Percentiles rank a stretch among this genome's conserved stretches.
These are phyloP conservation scores for Areca catechu DNA, from an alignment of 176 grass and related monocot genomes.

Conservation along the genomic window DNA sequence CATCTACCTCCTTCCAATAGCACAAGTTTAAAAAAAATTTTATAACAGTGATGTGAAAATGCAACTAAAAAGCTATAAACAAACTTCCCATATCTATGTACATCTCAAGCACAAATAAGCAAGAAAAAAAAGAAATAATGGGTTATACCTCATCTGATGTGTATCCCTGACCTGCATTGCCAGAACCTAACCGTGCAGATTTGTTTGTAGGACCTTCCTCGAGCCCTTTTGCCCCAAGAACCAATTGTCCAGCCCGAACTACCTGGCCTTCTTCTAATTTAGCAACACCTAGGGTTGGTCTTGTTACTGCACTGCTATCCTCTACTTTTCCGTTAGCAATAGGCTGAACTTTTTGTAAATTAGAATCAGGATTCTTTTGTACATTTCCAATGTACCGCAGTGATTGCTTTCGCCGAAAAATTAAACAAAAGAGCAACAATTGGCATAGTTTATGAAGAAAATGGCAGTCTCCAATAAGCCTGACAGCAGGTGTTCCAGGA, in stretches of 20 bases:
- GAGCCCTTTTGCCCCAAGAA: conserved; percentile 51
- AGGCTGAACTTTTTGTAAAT: conserved; percentile 59
- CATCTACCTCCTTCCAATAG: too few species aligned
- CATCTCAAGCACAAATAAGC: neutral
- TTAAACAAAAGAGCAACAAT: conserved; percentile 83
- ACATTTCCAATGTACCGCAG: conserved; percentile 44
- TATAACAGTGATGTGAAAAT: too few species aligned
- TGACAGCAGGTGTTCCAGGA: conserved; percentile 94
- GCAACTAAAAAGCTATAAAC: too few species aligned
- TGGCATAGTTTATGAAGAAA: conserved; percentile 96
- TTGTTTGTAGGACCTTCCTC: conserved; percentile 66
- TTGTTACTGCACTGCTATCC: conserved; percentile 32
- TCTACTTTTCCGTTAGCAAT: conserved; percentile 67
- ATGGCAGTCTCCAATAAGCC: conserved; percentile 96
- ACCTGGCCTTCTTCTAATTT: conserved; percentile 73
- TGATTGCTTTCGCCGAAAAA: conserved; percentile 84
- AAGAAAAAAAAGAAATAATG: conserved; percentile 1
- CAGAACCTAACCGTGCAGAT: conserved; percentile 74
- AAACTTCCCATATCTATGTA: too few species aligned
- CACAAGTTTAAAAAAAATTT: too few species aligned
- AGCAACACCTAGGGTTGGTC: conserved; percentile 43
- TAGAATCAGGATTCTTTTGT: conserved; percentile 65
- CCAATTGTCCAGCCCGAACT: conserved; percentile 40
- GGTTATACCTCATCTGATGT: conserved; percentile 89
- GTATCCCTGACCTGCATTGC: conserved; percentile 96